Evolutionary conservation across 208 protist genomes (phyloP), one percentile per base, ranked within the genome.

Genomic region (Wallacemonas sp.): DNA sequence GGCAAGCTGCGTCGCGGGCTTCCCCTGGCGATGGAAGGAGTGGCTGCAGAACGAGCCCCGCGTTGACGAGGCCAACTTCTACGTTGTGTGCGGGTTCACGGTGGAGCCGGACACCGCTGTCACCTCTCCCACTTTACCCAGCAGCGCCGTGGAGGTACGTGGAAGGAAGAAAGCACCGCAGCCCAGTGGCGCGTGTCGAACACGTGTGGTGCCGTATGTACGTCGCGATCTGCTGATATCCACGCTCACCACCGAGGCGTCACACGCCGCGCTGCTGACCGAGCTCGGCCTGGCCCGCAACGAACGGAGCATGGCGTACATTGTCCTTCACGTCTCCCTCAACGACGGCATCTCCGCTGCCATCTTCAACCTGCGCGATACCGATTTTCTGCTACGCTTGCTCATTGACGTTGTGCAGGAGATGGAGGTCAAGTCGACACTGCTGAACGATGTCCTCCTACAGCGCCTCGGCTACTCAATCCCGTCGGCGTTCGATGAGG

Each of bases 21-120:
- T 95, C 61, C 62, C 83, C 5, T 95, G 90, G 87, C 44, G 63
- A 34, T 91, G 85, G 81, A 70, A 83, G 45, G 90, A 95, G 68
- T 62, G 67, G 50, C 38, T 85, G 22, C 86, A 93, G 68, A 84
- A 82, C 62, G 75, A 92, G 39, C 70, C 76, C 9, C 42, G 68
- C n/a, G 72, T 65, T 10, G 90, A 92, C 48, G 41, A 80, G 27
- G 55, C 73, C n/a, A 64, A 77, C 26, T 60, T 95, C 21, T 89
- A 85, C 62, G 61, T 93, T 32, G 76, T 73, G 13, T 95, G 87
- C 46, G 82, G 83, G 8, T 90, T 81, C 66, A 50, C 50, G 2
- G 62, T 89, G 26, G 45, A 66, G 37, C 0, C 48, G 42, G 57
- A 24, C 41, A 22, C 44, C 24, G 29, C 13, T 12, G 19, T 10